Conservation (phyloP, 345 rosid species). For the Gossypium mustelinum region DNA sequence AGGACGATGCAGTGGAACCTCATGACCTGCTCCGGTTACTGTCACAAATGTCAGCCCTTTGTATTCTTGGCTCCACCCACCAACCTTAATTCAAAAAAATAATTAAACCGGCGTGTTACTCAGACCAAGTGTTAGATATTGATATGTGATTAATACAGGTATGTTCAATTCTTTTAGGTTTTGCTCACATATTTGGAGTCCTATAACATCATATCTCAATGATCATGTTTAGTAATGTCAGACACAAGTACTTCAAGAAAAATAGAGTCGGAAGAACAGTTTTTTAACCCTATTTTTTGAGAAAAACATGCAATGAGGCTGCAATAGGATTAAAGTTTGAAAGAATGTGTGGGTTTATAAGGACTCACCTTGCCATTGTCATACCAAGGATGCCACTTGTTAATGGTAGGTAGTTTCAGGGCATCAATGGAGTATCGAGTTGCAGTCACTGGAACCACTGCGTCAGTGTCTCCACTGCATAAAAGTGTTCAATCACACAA, state of each 20-base stretch:
- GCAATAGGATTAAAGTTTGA: neutral
- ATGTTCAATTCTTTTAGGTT: too few species aligned
- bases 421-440: constrained; percentile 85
- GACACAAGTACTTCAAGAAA: too few species aligned
- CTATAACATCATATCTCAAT: too few species aligned
- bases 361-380: constrained; percentile 49
- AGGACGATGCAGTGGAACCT: constrained; percentile 83
- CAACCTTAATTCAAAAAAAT: constrained; percentile 48
- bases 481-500: constrained; percentile 20
- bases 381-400: constrained; percentile 90
- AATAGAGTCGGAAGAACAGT: too few species aligned
- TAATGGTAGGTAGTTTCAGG: constrained; percentile 54
- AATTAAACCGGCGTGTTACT: neutral
- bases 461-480: constrained; percentile 84
- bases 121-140: too few species aligned
- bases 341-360: neutral
- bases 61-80: constrained; percentile 96
- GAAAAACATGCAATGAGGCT: neutral
- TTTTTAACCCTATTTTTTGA: neutral
- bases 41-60: constrained; percentile 77
- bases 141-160: too few species aligned
- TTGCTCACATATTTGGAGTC: too few species aligned
- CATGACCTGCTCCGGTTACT: constrained; percentile 89
- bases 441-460: constrained; percentile 84
- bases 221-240: too few species aligned